Evolutionary conservation across 2,329 filamentous ascomycete genomes (phyloP).

Genomic region (Diplodia scrobiculata): DNA sequence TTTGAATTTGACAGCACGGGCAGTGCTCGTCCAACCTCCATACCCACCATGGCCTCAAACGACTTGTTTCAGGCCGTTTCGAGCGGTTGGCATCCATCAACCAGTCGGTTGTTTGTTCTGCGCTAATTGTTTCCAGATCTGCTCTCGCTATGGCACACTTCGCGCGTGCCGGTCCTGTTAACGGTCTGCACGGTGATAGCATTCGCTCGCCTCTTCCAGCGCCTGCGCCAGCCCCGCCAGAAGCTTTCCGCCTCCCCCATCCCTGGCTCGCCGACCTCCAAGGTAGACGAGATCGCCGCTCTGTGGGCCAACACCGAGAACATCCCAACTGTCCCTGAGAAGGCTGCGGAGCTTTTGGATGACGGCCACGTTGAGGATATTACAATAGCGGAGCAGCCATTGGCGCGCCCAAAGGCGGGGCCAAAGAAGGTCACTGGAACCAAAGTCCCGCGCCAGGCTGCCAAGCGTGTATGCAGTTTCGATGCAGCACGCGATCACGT

Average conservation of each 20-base stretch:
- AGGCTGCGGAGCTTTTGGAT: slow-evolving; percentile 31
- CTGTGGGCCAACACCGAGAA: slow-evolving; percentile 44
- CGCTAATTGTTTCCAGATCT: slow-evolving; percentile 36
- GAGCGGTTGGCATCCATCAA: neutral
- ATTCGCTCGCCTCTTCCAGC: slow-evolving; percentile 38
- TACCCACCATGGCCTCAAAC: slow-evolving; percentile 13
- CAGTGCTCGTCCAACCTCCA: neutral
- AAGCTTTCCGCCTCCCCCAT: slow-evolving; percentile 39
- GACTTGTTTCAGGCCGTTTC: neutral
- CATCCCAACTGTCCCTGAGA: slow-evolving; percentile 33
- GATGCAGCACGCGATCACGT: slow-evolving; percentile 52
- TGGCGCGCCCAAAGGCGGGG: slow-evolving; percentile 37
- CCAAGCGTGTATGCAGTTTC: slow-evolving; percentile 36
- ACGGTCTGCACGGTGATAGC: slow-evolving; percentile 38
- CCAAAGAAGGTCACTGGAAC: slow-evolving; percentile 46
- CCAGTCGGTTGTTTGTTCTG: neutral
- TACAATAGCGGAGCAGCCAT: slow-evolving; percentile 32
- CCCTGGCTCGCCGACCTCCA: slow-evolving; percentile 38
- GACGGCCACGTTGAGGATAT: slow-evolving; percentile 38
- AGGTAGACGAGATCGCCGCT: slow-evolving; percentile 38
- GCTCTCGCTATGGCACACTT: slow-evolving; percentile 43
- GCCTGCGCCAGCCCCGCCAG: slow-evolving; percentile 36
- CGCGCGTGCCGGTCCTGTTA: slow-evolving; percentile 41
- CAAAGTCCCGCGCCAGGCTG: slow-evolving; percentile 35
- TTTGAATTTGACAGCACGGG: slow-evolving; percentile 26